Evolutionary conservation across 192 early-diverging fungal genomes (phyloP), one percentile per base, ranked within the genome.

Genomic region (Umbelopsis sp.): DNA sequence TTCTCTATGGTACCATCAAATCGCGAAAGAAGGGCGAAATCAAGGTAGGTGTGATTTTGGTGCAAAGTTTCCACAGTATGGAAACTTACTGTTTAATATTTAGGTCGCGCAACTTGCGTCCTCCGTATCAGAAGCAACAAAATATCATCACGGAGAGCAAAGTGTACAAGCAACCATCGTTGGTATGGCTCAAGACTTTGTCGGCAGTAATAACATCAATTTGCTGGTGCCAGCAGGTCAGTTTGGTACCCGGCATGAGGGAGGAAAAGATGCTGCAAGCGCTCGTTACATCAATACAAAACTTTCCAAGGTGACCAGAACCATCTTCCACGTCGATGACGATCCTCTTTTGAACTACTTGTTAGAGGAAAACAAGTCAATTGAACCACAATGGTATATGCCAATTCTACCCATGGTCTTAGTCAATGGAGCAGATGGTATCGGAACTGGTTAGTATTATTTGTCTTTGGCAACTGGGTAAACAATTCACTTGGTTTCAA

Each of bases 301-400:
- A 27, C 76, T 97, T 33, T 72, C 85, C 7, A 80, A 85, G 50
- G 85, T 99, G 15, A 81, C 96, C 0, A 86, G 95, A 53, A 74
- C 84, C 0, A 70, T 98, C 16, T 99, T 89, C 80, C 88, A 90
- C 73, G 85, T 88, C 49, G 81, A 88, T 51, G 96, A 98, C 77
- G 93, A 98, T 70, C 81, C 86, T 21, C 78, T 99, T 37, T 78
- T 99, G 33, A 86, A 85, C 9, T 94, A 92, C 71, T 78, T 94
- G 64, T 89, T 88, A 27, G 97, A 99, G 50, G 97, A 99, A 73
- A 93, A 92, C 22, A 89, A 92, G 70, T 77, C 78, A 46, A 93
- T 99, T 46, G 96, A 98, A 82, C 96, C 97, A n/a, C 87, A 92
- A 69, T 99, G 94, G 93, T 97, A 93, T 77, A 77, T 97, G 10